Conservation (phyloP, 225 moss, liverwort and hornwort genomes). For the Sphagnum tenellum region DNA sequence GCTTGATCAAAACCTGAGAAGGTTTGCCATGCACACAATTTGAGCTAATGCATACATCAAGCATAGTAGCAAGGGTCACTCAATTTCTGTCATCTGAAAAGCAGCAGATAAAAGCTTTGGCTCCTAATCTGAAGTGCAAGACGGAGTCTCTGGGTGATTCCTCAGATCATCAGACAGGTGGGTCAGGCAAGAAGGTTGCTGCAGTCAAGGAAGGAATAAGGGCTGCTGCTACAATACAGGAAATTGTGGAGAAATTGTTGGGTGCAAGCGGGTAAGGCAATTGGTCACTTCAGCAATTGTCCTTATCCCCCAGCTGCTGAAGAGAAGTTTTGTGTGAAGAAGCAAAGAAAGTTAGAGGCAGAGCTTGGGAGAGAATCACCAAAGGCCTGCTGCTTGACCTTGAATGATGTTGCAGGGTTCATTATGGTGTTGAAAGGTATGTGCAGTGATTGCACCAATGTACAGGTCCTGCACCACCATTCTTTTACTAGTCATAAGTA, state of each 20-base stretch:
- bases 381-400: constrained; percentile 53
- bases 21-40: constrained; percentile 45
- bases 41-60: constrained; percentile 37
- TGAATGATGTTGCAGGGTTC: constrained; percentile 68
- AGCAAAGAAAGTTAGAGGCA: constrained; percentile 41
- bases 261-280: constrained; percentile 18
- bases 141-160: constrained; percentile 25
- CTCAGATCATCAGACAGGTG: constrained; percentile 32
- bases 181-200: constrained; percentile 12
- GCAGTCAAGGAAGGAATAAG: constrained; percentile 17
- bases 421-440: constrained; percentile 59
- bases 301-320: constrained; percentile 87
- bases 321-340: constrained; percentile 53
- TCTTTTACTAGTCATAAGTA: too few relatives aligned
- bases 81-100: constrained; percentile 63
- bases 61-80: constrained; percentile 49
- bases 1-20: constrained; percentile 60
- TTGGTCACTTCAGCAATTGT: constrained; percentile 18
- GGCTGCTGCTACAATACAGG: constrained; percentile 38
- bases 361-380: constrained; percentile 41
- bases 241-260: constrained; percentile 20
- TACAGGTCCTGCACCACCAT: constrained; percentile 33
- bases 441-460: constrained; percentile 47
- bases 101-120: constrained; percentile 5
- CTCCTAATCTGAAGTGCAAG: constrained; percentile 34